phyloP scores from a whole-genome alignment of 108 stramenopile genomes.

The Pseudonitzschia delicatissima region DNA sequence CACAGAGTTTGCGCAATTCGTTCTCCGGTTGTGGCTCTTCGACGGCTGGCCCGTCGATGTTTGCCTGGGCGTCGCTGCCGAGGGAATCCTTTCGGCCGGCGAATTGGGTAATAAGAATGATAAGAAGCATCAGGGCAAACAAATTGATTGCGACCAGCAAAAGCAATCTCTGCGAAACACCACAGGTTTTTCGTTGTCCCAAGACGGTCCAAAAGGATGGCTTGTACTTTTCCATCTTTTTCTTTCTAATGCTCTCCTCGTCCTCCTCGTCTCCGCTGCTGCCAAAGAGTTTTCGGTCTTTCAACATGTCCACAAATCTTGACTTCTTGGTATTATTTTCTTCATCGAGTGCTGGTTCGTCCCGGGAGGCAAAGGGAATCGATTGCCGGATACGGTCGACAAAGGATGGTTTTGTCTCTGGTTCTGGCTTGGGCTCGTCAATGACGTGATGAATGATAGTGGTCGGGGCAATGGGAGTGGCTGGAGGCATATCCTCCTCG shows the following conservation, averaged over 20 bases:
- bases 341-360: too few relatives aligned
- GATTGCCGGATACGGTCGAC: too few relatives aligned
- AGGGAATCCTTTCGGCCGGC: background rate
- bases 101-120: slow-evolving; percentile 1
- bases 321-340: too few relatives aligned
- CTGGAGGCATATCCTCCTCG: too few relatives aligned
- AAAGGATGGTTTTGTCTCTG: too few relatives aligned
- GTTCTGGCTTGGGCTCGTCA: too few relatives aligned
- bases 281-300: too few relatives aligned
- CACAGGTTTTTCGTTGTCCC: background rate
- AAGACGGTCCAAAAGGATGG: background rate
- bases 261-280: background rate
- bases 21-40: background rate
- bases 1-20: background rate
- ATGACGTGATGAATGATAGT: too few relatives aligned
- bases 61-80: background rate
- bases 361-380: too few relatives aligned
- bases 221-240: background rate
- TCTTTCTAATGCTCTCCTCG: background rate
- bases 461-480: too few relatives aligned
- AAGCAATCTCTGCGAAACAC: background rate
- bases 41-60: background rate
- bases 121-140: background rate
- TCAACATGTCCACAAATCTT: too few relatives aligned
- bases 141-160: background rate